These are phyloP conservation scores for Osmanthus fragrans DNA, from an alignment of 257 asterid genomes.

Conservation along the genomic window DNA sequence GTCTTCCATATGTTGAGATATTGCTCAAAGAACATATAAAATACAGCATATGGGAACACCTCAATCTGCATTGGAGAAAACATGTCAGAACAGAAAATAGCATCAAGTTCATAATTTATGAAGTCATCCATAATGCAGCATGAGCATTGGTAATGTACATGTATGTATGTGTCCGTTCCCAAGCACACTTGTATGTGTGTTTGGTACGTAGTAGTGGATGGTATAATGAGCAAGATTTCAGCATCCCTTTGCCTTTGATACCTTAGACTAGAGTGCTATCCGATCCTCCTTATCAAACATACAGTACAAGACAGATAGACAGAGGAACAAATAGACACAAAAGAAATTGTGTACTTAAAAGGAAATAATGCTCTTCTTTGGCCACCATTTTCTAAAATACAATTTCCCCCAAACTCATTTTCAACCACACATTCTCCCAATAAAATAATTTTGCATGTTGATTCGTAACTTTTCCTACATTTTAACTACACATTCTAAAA, in stretches of 20 bases:
- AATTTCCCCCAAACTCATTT: too few relatives aligned
- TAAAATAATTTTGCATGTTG: too few relatives aligned
- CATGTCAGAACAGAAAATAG: slow-evolving; percentile 17
- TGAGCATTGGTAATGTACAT: neutral
- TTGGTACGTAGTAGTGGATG: neutral
- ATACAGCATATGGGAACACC: slow-evolving; percentile 86
- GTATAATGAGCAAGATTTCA: neutral
- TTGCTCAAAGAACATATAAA: slow-evolving; percentile 93
- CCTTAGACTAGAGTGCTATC: neutral
- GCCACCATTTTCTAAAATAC: too few relatives aligned
- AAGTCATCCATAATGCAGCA: neutral
- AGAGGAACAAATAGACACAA: neutral
- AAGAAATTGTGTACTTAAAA: neutral
- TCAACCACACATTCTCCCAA: too few relatives aligned
- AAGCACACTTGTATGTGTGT: neutral
- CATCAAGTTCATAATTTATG: neutral
- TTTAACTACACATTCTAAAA: too few relatives aligned
- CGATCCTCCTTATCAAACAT: neutral
- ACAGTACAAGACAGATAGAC: neutral
- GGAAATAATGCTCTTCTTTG: too few relatives aligned
- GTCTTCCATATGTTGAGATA: slow-evolving; percentile 93
- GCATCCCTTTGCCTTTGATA: neutral
- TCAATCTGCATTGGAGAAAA: slow-evolving; percentile 67
- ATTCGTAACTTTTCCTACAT: too few relatives aligned
- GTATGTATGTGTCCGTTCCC: neutral